Base-by-base conservation (phyloP, 805 yeast genomes). In the Candida quercuum region DNA sequence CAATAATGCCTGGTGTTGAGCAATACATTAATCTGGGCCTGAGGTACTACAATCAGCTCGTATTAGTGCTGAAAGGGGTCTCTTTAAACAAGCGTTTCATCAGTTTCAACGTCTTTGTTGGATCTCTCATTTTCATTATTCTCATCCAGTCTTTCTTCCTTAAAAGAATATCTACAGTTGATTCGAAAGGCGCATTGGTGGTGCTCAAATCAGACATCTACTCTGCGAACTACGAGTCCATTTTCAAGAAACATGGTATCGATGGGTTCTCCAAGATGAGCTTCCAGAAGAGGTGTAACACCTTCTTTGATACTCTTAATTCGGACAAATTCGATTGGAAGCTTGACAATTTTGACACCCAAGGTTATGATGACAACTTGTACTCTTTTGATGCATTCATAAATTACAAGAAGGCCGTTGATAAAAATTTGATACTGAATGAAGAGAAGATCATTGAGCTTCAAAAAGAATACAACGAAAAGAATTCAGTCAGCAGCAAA, bases 331-430 rank as follows among this genome's bases (percentile, higher is more conserved):
- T 37, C 1, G 33, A 38, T 14, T 52, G 57, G 57, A 44, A 36
- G 24, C 26, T 52, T 2, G 43, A 45, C 18, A 39, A 49, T 36
- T 52, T 40, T 17, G 40, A 45, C 28, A 43, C 48, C 2, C 35
- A 27, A 6, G 49, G 47, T 10, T 49, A 52, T 28, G 46, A 49
- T 27, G 56, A 49, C 20, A 41, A 46, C 30, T 45, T 33, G 24
- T 38, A 44, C 22, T 31, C 45, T 10, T 46, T 44, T 18, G 40
- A 42, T 7, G 49, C 45, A 20, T 51, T 36, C 33, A 19, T 52
- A 9, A 27, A 23, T 2, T 19, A 14, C 18, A 35, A 42, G 22
- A 28, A 39, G 18, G n/a, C 23, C 2, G 26, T 19, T 5, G 38
- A 44, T 10, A 31, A 41, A 14, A 20, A 48, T 13, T 34, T 39